These are phyloP conservation scores for Tetradesmus obliquus DNA, from an alignment of 139 green algal genomes.

Conservation along the genomic window DNA sequence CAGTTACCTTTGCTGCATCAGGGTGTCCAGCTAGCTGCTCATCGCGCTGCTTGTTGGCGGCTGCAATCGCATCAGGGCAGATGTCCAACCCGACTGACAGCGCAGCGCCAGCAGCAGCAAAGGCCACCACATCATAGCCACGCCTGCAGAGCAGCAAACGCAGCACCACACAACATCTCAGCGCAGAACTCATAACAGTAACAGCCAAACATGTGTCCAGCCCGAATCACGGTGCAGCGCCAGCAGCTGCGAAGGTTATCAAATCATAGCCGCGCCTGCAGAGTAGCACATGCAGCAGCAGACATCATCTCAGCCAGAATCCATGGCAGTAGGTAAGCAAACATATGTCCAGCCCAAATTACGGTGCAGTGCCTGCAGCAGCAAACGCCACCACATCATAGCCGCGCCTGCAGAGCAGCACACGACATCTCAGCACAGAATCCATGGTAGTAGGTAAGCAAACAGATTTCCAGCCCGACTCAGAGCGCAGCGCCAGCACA, in stretches of 20 bases:
- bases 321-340: too few species aligned
- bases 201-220: background rate
- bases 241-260: background rate
- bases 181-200: too few species aligned
- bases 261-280: background rate
- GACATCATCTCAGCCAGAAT: too few species aligned
- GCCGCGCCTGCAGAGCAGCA: background rate
- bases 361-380: background rate
- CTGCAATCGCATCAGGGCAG: slow-evolving; percentile 4
- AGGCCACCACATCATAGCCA: slow-evolving; percentile 24
- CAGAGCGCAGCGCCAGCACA: background rate
- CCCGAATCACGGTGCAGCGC: background rate
- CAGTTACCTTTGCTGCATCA: background rate
- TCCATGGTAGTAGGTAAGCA: too few species aligned
- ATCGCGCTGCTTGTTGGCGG: background rate
- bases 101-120: background rate
- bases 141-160: background rate
- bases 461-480: background rate
- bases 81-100: slow-evolving; percentile 15
- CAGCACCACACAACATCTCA: background rate
- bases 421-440: too few species aligned
- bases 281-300: background rate
- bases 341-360: slow-evolving; percentile 7
- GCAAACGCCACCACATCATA: slow-evolving; percentile 32
- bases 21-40: background rate